A percentile compares a stretch with the other conserved stretches of the same genome.
These are phyloP conservation scores for Vitis hybrid DNA, from an alignment of 177 flowering plant genomes.

Conservation along the genomic window DNA sequence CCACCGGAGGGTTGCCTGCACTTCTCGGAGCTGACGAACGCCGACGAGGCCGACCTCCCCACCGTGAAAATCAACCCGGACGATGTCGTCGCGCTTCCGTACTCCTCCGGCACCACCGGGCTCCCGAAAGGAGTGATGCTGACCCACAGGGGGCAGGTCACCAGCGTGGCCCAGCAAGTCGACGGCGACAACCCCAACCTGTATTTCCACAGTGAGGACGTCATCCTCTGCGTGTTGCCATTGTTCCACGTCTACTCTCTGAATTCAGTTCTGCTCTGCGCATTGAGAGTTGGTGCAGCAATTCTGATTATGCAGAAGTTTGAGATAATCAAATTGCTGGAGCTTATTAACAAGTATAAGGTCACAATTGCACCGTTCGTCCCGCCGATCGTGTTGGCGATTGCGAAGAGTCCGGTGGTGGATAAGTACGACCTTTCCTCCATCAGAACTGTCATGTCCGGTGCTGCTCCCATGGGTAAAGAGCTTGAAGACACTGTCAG, in stretches of 20 bases:
- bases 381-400: conserved; percentile 78
- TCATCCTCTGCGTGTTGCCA: conserved; percentile 74
- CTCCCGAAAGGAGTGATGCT: conserved; percentile 92
- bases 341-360: conserved; percentile 60
- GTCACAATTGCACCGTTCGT: conserved; percentile 81
- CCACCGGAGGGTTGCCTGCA: conserved; percentile 41
- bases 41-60: conserved; percentile 53
- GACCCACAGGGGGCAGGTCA: conserved; percentile 71
- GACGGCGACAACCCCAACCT: conserved; percentile 93
- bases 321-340: conserved; percentile 56
- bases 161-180: conserved; percentile 90
- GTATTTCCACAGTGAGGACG: conserved; percentile 61
- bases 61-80: conserved; percentile 53
- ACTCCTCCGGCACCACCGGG: conserved; percentile 94
- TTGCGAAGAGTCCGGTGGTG: conserved; percentile 60
- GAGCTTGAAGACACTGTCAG: conserved; percentile 79
- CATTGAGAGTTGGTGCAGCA: conserved; percentile 76
- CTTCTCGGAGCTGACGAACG: conserved; percentile 50
- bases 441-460: conserved; percentile 64
- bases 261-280: conserved; percentile 72
- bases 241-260: conserved; percentile 84
- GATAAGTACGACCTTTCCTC: conserved; percentile 72
- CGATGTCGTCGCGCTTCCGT: conserved; percentile 88
- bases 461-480: conserved; percentile 91
- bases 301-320: conserved; percentile 77